A percentile compares a stretch with the other conserved stretches of the same genome.
These are phyloP conservation scores for Euphorbia peplus DNA, from an alignment of 345 rosid genomes.

Conservation along the genomic window DNA sequence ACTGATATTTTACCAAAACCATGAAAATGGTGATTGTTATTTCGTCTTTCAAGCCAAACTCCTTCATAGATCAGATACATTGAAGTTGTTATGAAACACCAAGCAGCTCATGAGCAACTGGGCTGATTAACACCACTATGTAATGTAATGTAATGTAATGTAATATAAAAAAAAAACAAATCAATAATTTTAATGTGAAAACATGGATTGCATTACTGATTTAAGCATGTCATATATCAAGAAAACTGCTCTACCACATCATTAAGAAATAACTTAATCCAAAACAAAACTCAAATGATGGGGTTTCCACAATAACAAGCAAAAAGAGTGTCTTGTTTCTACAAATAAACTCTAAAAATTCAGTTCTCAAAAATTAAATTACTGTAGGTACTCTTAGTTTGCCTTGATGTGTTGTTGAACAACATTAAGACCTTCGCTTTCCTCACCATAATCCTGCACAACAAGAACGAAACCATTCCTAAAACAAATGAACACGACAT, in stretches of 20 bases:
- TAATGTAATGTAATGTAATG: too few species aligned
- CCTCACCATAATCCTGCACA: conserved; percentile 63
- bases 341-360: not conserved
- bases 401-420: conserved; percentile 47
- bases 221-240: not conserved
- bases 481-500: not conserved
- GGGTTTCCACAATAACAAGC: not conserved
- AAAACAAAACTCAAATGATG: not conserved
- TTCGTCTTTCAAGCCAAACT: too few species aligned
- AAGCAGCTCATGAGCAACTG: too few species aligned
- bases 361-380: not conserved
- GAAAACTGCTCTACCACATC: not conserved
- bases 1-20: too few species aligned
- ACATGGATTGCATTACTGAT: not conserved
- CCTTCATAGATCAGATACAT: too few species aligned
- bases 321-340: not conserved
- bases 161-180: not conserved
- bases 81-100: too few species aligned
- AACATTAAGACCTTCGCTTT: conserved; percentile 47
- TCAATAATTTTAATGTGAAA: not conserved
- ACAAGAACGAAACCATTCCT: not conserved
- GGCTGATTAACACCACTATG: too few species aligned
- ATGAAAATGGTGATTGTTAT: too few species aligned
- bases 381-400: conserved; percentile 27
- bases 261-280: not conserved